phyloP scores from a whole-genome alignment of 176 grass and related monocot genomes.

The Zea mays region DNA sequence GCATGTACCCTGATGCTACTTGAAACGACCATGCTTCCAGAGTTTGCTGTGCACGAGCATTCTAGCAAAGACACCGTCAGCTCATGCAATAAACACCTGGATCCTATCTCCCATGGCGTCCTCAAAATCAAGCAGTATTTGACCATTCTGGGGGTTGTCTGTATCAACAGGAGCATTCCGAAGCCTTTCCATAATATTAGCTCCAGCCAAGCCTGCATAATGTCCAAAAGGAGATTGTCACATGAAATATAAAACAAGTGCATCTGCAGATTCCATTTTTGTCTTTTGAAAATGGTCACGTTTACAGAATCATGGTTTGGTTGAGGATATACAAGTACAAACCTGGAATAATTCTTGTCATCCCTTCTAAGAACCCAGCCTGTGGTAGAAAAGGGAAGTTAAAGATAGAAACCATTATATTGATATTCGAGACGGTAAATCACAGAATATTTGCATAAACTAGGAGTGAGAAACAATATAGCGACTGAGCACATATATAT shows the following conservation, averaged over 20 bases:
- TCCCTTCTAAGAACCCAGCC: constrained; percentile 96
- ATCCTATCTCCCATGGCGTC: constrained; percentile 76
- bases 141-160: constrained; percentile 61
- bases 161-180: constrained; percentile 56
- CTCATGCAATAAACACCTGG: constrained; percentile 73
- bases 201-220: constrained; percentile 70
- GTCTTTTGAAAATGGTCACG: not conserved
- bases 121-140: constrained; percentile 84
- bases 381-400: constrained; percentile 41
- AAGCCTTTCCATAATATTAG: constrained; percentile 87
- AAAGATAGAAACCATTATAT: not conserved
- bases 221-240: not conserved
- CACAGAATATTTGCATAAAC: constrained; percentile 5
- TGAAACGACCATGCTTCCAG: not conserved
- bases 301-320: not conserved
- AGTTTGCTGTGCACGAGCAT: not conserved
- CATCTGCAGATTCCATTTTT: not conserved
- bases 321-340: constrained; percentile 20
- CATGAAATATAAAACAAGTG: not conserved
- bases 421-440: not conserved
- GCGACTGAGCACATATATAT: not conserved
- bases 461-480: not conserved
- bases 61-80: not conserved
- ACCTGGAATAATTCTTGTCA: constrained; percentile 88
- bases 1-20: not conserved